Evolutionary conservation across 495 filamentous ascomycete genomes (phyloP).

Genomic region (Penicillium macrosclerotiorum): DNA sequence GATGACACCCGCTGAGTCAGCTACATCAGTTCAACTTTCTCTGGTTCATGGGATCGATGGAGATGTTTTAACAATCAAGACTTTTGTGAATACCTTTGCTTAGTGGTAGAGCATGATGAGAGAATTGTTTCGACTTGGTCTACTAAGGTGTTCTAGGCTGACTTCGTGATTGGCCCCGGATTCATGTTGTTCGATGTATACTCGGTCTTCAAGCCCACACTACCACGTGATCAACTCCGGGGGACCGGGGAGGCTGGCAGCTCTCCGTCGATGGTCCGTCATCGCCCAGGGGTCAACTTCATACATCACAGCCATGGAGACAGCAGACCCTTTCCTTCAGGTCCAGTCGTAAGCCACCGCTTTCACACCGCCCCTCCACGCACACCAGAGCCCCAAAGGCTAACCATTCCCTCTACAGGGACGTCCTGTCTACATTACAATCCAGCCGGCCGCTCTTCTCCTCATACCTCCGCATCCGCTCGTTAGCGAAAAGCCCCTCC

Average conservation of each 20-base stretch:
- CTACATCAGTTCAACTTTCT: neutral
- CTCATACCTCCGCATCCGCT: slow-evolving; percentile 94
- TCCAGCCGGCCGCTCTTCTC: slow-evolving; percentile 81
- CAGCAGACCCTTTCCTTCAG: slow-evolving; percentile 88
- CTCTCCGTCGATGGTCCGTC: slow-evolving; percentile 4
- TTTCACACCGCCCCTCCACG: neutral
- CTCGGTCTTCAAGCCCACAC: neutral
- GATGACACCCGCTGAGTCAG: slow-evolving; percentile 23
- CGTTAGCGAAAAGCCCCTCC: slow-evolving; percentile 63
- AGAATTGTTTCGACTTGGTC: too few species aligned
- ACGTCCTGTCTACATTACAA: slow-evolving; percentile 79
- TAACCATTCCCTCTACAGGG: slow-evolving; percentile 48
- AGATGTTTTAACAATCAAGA: too few species aligned
- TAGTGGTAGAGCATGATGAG: too few species aligned
- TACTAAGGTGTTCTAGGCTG: too few species aligned
- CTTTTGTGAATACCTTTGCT: too few species aligned
- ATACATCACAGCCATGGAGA: slow-evolving; percentile 48
- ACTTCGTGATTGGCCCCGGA: neutral
- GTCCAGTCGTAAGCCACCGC: slow-evolving; percentile 69
- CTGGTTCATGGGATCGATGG: too few species aligned
- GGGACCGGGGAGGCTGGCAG: slow-evolving; percentile 7
- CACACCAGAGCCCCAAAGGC: neutral
- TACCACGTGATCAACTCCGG: slow-evolving; percentile 16
- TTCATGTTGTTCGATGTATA: neutral
- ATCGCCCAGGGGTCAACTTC: slow-evolving; percentile 7